These are phyloP conservation scores for Botrytis byssoidea DNA, from an alignment of 2,329 filamentous ascomycete genomes.

Conservation along the genomic window DNA sequence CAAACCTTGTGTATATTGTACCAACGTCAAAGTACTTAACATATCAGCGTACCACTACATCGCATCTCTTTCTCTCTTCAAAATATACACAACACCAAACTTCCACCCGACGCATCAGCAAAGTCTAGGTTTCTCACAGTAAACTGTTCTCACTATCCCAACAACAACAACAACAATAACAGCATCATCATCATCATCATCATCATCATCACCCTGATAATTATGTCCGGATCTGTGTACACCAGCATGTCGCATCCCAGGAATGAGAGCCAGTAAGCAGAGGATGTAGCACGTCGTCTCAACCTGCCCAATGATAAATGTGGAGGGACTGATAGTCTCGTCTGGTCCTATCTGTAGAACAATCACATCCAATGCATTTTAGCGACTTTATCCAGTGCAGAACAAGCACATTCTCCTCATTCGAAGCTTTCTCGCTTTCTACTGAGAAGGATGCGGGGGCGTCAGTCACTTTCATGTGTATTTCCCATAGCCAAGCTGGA, in stretches of 20 bases:
- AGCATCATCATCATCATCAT: neutral
- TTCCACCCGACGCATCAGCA: neutral
- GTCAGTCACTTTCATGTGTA: constrained; percentile 4
- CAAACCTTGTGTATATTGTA: neutral
- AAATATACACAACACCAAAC: neutral
- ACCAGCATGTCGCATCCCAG: neutral
- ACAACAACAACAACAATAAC: neutral
- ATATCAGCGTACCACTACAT: neutral
- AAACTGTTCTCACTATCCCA: neutral
- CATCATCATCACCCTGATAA: neutral
- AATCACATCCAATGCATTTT: neutral
- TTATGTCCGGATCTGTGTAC: constrained; percentile 1
- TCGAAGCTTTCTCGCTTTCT: neutral
- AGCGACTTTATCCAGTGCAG: constrained; percentile 10
- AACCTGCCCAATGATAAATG: neutral
- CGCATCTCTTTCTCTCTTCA: neutral
- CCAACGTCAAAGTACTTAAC: neutral
- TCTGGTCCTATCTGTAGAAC: constrained; percentile 9
- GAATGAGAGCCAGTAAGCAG: constrained; percentile 9
- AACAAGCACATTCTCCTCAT: neutral
- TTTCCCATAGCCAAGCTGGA: neutral
- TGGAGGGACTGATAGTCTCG: neutral
- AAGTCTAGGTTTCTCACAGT: neutral
- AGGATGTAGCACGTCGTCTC: neutral
- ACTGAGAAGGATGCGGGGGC: constrained; percentile 9